phyloP scores from a whole-genome alignment of 352 stramenopile genomes.

The Globisporangium orthogonon region DNA sequence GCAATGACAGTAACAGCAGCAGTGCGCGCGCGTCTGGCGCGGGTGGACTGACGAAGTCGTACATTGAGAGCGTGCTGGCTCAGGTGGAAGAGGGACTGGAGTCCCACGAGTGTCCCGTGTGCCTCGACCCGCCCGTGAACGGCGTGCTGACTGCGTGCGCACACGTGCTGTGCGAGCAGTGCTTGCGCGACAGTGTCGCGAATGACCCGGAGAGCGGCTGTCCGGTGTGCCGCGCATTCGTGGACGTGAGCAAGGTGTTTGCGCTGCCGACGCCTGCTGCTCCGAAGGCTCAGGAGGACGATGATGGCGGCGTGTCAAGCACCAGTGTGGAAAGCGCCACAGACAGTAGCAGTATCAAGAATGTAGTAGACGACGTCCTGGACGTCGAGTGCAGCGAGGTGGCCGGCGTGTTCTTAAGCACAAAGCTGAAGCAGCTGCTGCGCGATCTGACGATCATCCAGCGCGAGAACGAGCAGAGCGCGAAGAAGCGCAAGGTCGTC shows the following conservation, averaged over 20 bases:
- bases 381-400: slow-evolving; percentile 6
- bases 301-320: background rate
- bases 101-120: slow-evolving; percentile 82
- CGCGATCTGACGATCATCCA: slow-evolving; percentile 58
- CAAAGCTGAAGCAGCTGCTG: slow-evolving; percentile 64
- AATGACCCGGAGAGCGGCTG: slow-evolving; percentile 62
- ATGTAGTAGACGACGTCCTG: background rate
- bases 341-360: background rate
- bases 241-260: slow-evolving; percentile 62
- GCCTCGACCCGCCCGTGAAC: slow-evolving; percentile 55
- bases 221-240: slow-evolving; percentile 63
- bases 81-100: slow-evolving; percentile 77
- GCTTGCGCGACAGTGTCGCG: slow-evolving; percentile 51
- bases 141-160: slow-evolving; percentile 83
- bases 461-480: slow-evolving; percentile 30
- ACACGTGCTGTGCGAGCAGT: slow-evolving; percentile 79
- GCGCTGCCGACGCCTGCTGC: slow-evolving; percentile 22
- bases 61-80: slow-evolving; percentile 68
- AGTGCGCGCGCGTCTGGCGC: background rate
- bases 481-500: slow-evolving; percentile 69
- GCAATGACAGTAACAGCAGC: no score
- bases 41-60: slow-evolving; percentile 34
- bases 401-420: slow-evolving; percentile 43
- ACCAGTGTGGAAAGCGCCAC: background rate
- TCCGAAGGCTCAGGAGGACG: slow-evolving; percentile 9